phyloP scores from a whole-genome alignment of 805 yeast species.

The Phaffomyces thermotolerans region DNA sequence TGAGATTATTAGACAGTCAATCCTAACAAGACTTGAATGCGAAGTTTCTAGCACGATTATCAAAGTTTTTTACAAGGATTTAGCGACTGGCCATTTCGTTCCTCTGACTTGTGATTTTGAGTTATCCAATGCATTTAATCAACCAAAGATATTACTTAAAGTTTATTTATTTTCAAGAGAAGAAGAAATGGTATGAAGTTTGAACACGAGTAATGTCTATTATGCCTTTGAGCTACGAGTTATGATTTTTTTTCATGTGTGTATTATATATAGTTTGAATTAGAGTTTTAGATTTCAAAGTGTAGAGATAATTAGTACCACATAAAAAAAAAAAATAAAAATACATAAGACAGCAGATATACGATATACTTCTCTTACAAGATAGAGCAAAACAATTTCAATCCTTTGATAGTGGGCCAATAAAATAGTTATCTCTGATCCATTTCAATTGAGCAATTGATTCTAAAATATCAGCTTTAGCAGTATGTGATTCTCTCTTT shows the following conservation, averaged over 20 bases:
- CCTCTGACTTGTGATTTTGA: slow-evolving; percentile 19
- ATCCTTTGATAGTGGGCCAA: slow-evolving; percentile 13
- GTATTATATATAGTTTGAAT: not conserved
- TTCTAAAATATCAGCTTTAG: slow-evolving; percentile 80
- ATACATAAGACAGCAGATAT: too few species aligned
- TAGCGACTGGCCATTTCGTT: slow-evolving; percentile 10
- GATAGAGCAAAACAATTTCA: not conserved
- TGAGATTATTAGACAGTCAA: slow-evolving; percentile 11
- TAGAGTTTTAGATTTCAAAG: too few species aligned
- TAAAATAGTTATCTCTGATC: slow-evolving; percentile 62
- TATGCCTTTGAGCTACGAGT: not conserved
- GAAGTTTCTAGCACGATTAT: slow-evolving; percentile 8
- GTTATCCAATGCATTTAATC: slow-evolving; percentile 11
- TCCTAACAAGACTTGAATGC: slow-evolving; percentile 20
- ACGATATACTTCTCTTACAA: too few species aligned
- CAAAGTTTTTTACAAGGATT: slow-evolving; percentile 16
- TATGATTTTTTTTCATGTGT: not conserved
- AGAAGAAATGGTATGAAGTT: not conserved
- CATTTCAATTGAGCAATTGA: slow-evolving; percentile 78
- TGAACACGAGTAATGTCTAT: too few species aligned
- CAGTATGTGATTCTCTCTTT: slow-evolving; percentile 75
- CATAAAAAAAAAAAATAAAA: too few species aligned
- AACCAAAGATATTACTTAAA: slow-evolving; percentile 10
- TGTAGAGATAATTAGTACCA: too few species aligned
- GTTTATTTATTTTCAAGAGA: slow-evolving; percentile 7